Evolutionary conservation across 2,329 filamentous ascomycete species (phyloP).

Genomic region (Didymella exigua): DNA sequence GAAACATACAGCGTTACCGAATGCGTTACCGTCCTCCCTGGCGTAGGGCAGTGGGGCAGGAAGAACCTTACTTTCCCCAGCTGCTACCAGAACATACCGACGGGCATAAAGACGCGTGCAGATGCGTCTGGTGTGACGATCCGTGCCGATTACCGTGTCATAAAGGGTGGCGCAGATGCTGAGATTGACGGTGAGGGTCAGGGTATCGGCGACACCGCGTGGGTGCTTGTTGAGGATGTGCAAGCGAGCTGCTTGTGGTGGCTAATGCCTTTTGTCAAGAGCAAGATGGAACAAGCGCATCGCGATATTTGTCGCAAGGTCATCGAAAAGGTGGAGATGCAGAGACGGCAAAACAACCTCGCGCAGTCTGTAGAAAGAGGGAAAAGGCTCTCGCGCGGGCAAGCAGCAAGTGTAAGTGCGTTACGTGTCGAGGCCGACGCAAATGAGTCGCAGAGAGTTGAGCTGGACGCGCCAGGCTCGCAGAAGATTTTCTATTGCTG

Average conservation of each 20-base stretch:
- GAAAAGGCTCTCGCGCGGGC: constrained; percentile 7
- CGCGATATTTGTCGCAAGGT: constrained; percentile 42
- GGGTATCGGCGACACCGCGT: constrained; percentile 40
- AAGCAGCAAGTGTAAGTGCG: background rate
- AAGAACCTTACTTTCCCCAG: constrained; percentile 41
- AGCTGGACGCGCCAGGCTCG: constrained; percentile 16
- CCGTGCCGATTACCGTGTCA: constrained; percentile 42
- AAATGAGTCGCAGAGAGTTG: constrained; percentile 17
- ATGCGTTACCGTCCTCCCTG: constrained; percentile 36
- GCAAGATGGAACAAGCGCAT: constrained; percentile 43
- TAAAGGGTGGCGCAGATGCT: constrained; percentile 30
- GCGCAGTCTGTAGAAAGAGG: constrained; percentile 25
- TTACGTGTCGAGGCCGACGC: constrained; percentile 18
- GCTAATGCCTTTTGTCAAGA: constrained; percentile 45
- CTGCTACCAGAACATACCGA: constrained; percentile 42
- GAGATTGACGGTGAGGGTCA: constrained; percentile 42
- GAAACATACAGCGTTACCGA: constrained; percentile 41
- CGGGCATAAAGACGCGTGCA: constrained; percentile 42
- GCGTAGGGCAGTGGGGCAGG: constrained; percentile 38
- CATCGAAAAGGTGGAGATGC: constrained; percentile 40
- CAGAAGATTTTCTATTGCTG: constrained; percentile 34
- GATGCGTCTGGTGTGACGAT: constrained; percentile 38
- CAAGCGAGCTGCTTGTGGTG: constrained; percentile 43
- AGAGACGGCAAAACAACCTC: constrained; percentile 25
- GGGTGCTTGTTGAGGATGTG: constrained; percentile 45